These are phyloP conservation scores for Purshia tridentata DNA, from an alignment of 306 rosid species.

Conservation along the genomic window DNA sequence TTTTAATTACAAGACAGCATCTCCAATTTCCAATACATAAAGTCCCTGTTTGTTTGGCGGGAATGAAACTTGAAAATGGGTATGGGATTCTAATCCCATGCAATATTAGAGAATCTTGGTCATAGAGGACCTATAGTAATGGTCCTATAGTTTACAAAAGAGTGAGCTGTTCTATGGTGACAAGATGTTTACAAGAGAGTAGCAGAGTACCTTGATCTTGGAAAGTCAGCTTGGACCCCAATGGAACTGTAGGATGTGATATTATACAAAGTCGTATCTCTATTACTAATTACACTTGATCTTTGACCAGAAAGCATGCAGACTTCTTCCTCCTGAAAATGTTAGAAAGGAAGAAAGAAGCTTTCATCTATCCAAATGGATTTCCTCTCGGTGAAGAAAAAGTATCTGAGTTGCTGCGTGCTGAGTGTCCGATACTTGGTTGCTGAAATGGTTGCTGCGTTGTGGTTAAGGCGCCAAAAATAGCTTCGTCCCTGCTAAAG, in stretches of 20 bases:
- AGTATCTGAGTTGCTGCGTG: constrained; percentile 29
- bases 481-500: constrained; percentile 25
- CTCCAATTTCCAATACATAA: too few relatives aligned
- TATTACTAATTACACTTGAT: neutral
- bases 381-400: constrained; percentile 48
- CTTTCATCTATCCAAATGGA: constrained; percentile 60
- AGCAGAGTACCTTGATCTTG: neutral
- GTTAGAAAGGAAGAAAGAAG: constrained; percentile 6
- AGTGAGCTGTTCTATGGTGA: neutral
- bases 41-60: too few relatives aligned
- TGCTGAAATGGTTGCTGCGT: constrained; percentile 40
- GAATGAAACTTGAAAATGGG: too few relatives aligned
- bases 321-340: constrained; percentile 1
- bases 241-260: neutral
- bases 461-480: constrained; percentile 30
- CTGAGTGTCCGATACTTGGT: constrained; percentile 23
- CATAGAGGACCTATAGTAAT: neutral
- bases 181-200: neutral
- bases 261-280: neutral
- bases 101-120: neutral
- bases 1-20: too few relatives aligned
- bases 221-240: neutral
- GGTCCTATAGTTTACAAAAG: too few relatives aligned
- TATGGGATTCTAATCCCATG: too few relatives aligned
- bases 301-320: neutral